These are phyloP conservation scores for Typha latifolia DNA, from an alignment of 176 grass and related monocot genomes.

Conservation along the genomic window DNA sequence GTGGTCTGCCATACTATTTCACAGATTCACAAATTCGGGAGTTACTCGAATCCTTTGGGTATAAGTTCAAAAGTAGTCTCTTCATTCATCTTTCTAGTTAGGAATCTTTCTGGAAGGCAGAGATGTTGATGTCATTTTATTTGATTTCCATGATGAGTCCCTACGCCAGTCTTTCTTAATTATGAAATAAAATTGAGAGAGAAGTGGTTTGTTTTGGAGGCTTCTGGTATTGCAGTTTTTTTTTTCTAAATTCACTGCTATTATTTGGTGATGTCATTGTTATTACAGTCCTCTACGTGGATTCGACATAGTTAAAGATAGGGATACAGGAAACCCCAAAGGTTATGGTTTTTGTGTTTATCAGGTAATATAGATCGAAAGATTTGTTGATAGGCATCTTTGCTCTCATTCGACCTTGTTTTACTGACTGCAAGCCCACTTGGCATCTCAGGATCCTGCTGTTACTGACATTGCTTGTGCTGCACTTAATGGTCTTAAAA, in stretches of 20 bases:
- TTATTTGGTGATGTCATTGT: not conserved
- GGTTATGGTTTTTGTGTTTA: slow-evolving; percentile 32
- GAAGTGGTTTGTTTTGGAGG: too few relatives aligned
- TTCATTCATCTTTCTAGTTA: not conserved
- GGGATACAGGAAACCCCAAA: slow-evolving; percentile 27
- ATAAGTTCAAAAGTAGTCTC: not conserved
- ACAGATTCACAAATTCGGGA: slow-evolving; percentile 29
- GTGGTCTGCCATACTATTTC: slow-evolving; percentile 25
- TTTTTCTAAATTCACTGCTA: not conserved
- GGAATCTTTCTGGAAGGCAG: not conserved
- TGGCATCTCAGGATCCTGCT: slow-evolving; percentile 20
- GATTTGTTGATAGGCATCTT: not conserved
- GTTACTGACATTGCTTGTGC: slow-evolving; percentile 27
- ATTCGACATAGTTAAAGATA: slow-evolving; percentile 28
- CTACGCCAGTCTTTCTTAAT: too few relatives aligned
- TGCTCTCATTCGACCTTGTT: not conserved
- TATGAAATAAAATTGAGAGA: too few relatives aligned
- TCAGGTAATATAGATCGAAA: slow-evolving; percentile 13
- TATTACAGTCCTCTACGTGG: slow-evolving; percentile 22
- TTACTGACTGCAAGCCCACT: not conserved
- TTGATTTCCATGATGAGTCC: too few relatives aligned
- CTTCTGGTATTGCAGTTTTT: too few relatives aligned
- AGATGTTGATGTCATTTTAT: too few relatives aligned
- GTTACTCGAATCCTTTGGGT: slow-evolving; percentile 27
- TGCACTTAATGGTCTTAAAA: slow-evolving; percentile 28